Base-by-base conservation (phyloP, 805 yeast genomes). In the Debaryomyces tyrocola region DNA sequence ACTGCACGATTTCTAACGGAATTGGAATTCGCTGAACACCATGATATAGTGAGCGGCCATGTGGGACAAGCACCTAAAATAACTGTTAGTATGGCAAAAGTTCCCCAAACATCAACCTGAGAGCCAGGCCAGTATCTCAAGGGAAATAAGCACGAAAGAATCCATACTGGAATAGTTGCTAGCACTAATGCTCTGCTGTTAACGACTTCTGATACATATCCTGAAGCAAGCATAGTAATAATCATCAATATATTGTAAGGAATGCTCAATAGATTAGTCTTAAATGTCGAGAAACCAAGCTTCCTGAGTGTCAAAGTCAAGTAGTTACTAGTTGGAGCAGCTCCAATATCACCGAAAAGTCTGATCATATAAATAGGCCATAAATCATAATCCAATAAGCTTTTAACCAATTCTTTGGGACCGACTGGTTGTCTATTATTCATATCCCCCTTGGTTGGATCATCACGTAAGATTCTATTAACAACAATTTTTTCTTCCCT, bases 11-110 rank as follows among this genome's bases (percentile, higher is more conserved):
- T 67, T 14, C 84, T 64, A 21, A 85, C 85, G 0, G 84, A 72
- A 59, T 80, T 78, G 11, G 88, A 75, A 54, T 84, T 84, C 21
- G 79, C 61, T 0, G 90, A 82, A 46, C 81, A 75, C 83, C 87
- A 80, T 20, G 79, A 67, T 21, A 80, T 83, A 47, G 77, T 66
- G 40, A 83, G 62, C 1, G 86, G 79, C 63, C 80, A 81, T n/a
- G 75, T 65, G 37, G 73, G 72, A 0, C 83, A 79, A 1, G 45
- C 42, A 20, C 75, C 76, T 33, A 79, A 57, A 14, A 72, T 50
- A 17, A 72, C 45, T 1, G 74, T 62, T 14, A 69, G 57, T n/a
- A 75, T 37, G 2, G 64, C 70, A 53, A 63, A 74, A 3, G 78
- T 72, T 9, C 71, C 71, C 79, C 80, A 75, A 5, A 58, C 50